Conservation (phyloP, 441 rosid species). For the Aleurites moluccanus region DNA sequence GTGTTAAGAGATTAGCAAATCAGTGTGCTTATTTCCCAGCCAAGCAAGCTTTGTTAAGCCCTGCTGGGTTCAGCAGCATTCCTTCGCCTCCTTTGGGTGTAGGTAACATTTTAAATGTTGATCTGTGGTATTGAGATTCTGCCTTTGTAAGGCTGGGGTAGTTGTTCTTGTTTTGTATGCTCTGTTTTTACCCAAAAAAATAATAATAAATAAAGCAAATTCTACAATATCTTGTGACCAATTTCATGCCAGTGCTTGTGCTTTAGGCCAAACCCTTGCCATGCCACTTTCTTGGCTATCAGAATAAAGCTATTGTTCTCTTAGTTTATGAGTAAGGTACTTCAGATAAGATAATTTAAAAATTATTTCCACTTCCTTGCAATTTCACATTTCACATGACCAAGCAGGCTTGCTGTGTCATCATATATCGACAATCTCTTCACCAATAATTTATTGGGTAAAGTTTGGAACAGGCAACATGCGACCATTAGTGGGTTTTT, state of each 20-base stretch:
- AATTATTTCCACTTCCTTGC: background rate
- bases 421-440: background rate
- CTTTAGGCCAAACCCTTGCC: background rate
- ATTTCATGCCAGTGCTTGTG: background rate
- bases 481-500: background rate
- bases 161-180: too few relatives aligned
- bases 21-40: too few relatives aligned
- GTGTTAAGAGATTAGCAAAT: too few relatives aligned
- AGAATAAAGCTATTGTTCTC: background rate
- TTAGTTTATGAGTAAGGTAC: background rate
- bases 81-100: too few relatives aligned
- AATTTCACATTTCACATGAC: background rate
- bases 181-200: too few relatives aligned
- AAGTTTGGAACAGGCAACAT: background rate
- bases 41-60: too few relatives aligned
- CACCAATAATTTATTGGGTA: background rate
- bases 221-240: too few relatives aligned
- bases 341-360: background rate
- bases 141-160: too few relatives aligned
- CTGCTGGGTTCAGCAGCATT: too few relatives aligned
- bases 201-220: too few relatives aligned
- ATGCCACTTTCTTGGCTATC: background rate
- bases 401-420: background rate
- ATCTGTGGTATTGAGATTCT: too few relatives aligned
- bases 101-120: too few relatives aligned